Evolutionary conservation across 768 basidiomycete species (phyloP).

Genomic region (Leccinum longicurvipes): DNA sequence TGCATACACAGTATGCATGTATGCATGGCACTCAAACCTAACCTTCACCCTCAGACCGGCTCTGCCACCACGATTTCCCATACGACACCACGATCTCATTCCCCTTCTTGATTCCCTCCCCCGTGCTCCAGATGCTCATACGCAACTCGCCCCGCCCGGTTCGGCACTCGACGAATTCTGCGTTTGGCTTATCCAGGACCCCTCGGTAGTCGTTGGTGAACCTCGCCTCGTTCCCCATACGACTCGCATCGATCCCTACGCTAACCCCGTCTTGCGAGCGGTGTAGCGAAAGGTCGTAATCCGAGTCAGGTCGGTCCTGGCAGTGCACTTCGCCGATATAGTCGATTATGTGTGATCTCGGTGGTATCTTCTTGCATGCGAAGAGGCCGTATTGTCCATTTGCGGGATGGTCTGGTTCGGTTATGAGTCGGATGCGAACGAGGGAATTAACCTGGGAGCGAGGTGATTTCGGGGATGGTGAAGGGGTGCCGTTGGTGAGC

Average conservation of each 20-base stretch:
- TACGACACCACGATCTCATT: conserved; percentile 87
- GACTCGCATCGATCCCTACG: conserved; percentile 75
- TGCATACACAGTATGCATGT: background rate
- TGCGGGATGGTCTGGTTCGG: conserved; percentile 65
- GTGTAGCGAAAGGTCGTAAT: conserved; percentile 86
- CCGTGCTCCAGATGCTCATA: conserved; percentile 74
- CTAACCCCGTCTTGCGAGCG: conserved; percentile 53
- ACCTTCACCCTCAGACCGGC: conserved; percentile 10
- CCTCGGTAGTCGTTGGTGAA: conserved; percentile 93
- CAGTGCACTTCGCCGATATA: conserved; percentile 86
- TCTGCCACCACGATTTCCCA: conserved; percentile 82
- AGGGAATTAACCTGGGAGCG: conserved; percentile 21
- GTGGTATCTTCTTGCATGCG: conserved; percentile 65
- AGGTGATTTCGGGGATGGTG: background rate
- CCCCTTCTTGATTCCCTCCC: conserved; percentile 63
- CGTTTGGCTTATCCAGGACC: conserved; percentile 65
- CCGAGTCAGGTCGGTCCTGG: conserved; percentile 66
- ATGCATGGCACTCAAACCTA: background rate
- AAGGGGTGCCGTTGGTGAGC: conserved; percentile 30
- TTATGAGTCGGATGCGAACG: conserved; percentile 58
- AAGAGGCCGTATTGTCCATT: conserved; percentile 79
- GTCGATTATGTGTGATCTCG: conserved; percentile 67
- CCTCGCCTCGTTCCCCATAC: conserved; percentile 80
- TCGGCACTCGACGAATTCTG: conserved; percentile 59
- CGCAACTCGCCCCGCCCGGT: conserved; percentile 56